Evolutionary conservation across 2,329 filamentous ascomycete genomes (phyloP).

Genomic region (Thelonectria discophora): DNA sequence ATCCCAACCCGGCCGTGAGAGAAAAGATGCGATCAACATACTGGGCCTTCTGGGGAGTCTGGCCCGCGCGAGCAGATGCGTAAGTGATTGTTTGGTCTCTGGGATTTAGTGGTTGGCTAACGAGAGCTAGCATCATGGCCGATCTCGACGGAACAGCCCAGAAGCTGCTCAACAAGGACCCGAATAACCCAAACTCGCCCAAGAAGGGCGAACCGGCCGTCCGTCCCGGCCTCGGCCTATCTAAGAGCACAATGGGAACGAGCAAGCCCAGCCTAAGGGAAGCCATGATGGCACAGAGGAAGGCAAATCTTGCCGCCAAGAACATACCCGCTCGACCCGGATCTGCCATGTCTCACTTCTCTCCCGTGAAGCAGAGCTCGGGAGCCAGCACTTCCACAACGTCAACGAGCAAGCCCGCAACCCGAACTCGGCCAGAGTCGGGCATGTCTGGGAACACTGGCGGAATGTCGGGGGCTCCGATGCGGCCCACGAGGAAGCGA

Average conservation of each 20-base stretch:
- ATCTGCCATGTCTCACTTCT: conserved; percentile 71
- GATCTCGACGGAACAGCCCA: conserved; percentile 81
- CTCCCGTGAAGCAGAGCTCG: conserved; percentile 56
- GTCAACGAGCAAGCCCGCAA: conserved; percentile 45
- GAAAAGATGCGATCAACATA: conserved; percentile 87
- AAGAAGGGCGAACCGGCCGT: conserved; percentile 59
- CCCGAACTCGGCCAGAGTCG: conserved; percentile 54
- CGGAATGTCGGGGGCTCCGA: conserved; percentile 70
- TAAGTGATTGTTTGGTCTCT: conserved; percentile 53
- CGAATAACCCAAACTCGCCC: conserved; percentile 79
- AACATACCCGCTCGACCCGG: conserved; percentile 66
- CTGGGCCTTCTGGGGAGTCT: conserved; percentile 82
- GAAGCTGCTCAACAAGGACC: conserved; percentile 81
- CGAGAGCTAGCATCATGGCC: conserved; percentile 72
- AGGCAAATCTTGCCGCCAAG: conserved; percentile 58
- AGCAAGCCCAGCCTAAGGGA: conserved; percentile 78
- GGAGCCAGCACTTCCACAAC: conserved; percentile 39
- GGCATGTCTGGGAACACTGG: conserved; percentile 59
- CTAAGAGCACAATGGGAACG: conserved; percentile 67
- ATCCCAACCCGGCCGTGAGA: conserved; percentile 89
- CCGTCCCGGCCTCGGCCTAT: conserved; percentile 68
- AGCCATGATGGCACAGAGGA: conserved; percentile 85
- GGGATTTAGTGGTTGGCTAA: conserved; percentile 33
- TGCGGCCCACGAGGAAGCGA: conserved; percentile 66
- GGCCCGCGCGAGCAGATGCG: conserved; percentile 79